Evolutionary conservation across 176 grass and related monocot species (phyloP), one percentile per base, ranked within the genome.

Genomic region (Oryza rufipogon): DNA sequence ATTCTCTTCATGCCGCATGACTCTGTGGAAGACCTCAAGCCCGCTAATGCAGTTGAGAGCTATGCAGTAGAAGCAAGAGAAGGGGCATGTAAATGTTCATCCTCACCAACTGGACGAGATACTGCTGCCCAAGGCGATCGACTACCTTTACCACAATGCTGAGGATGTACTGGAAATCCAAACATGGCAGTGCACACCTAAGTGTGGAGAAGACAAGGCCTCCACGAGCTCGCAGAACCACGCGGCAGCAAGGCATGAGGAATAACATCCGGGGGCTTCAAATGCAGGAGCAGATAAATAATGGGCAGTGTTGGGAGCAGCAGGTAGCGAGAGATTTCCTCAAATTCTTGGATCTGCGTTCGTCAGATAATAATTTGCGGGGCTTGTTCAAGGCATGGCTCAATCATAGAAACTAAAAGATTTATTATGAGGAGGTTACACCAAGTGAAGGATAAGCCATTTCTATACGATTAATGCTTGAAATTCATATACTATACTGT

Each of bases 41-140:
- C 34, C 0, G 0, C 73, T 58, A 11, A 0, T 0, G 36, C 14
- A 63, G 41, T 0, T 0, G 56, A 78, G 75, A 44, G 56, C 34
- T 72, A 14, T 12, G 36, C 51, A 4, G 30, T 68, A 61, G 68
- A 82, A 8, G 51, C n/a, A 11, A 23, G 23, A 42, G 5, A 13
- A 5, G 4, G 7, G 22, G 19, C 13, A 72, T 32, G 13, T 32
- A 44, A 19, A 73, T 73, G 80, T 56, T 45, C 49, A 73, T 42
- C 68, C 34, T 0, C 22, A 82, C 5, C 80, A 73, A 33, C 9
- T 82, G 10, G 80, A 73, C 3, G 80, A 82, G 54, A 73, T 73
- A 10, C 2, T 82, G 23, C 4, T 82, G 2, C 69, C 80, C 4
- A 82, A 82, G 23, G 80, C 69, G 1, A 47, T 64, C 11, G 2